Conservation (phyloP, 148 eudicot species). For the Linanthus parryae region DNA sequence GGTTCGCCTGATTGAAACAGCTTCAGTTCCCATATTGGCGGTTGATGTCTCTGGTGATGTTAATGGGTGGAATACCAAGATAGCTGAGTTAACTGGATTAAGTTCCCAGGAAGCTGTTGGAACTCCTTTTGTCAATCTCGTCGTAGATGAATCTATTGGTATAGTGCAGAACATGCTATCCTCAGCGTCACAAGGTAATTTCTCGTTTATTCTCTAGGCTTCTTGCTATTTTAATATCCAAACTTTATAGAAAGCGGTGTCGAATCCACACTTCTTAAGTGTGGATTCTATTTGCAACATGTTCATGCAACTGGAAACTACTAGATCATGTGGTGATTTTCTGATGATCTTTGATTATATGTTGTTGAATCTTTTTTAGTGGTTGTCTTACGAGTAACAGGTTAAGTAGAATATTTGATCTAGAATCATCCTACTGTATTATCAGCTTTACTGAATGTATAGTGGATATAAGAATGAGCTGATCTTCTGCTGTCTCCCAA, state of each 20-base stretch:
- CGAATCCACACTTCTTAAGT: no score
- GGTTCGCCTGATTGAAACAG: slow-evolving; percentile 83
- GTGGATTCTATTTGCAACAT: no score
- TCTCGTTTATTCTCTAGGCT: slow-evolving; percentile 1
- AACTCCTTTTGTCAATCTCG: slow-evolving; percentile 38
- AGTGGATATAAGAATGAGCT: no score
- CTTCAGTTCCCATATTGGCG: slow-evolving; percentile 77
- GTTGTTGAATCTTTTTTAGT: no score
- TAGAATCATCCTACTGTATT: no score
- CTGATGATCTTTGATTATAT: no score
- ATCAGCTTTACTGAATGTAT: no score
- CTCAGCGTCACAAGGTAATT: slow-evolving; percentile 63
- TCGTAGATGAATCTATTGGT: slow-evolving; percentile 46
- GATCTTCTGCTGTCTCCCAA: no score
- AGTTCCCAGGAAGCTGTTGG: slow-evolving; percentile 53
- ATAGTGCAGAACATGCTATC: slow-evolving; percentile 37
- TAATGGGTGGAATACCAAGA: slow-evolving; percentile 79
- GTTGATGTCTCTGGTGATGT: slow-evolving; percentile 64
- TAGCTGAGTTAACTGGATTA: slow-evolving; percentile 73
- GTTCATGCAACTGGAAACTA: no score
- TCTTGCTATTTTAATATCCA: not conserved
- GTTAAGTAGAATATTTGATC: no score
- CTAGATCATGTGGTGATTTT: no score
- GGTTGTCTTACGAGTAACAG: no score
- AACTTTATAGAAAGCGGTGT: not conserved